These are phyloP conservation scores for Paspalum notatum DNA, from an alignment of 176 grass and related monocot genomes.

Conservation along the genomic window DNA sequence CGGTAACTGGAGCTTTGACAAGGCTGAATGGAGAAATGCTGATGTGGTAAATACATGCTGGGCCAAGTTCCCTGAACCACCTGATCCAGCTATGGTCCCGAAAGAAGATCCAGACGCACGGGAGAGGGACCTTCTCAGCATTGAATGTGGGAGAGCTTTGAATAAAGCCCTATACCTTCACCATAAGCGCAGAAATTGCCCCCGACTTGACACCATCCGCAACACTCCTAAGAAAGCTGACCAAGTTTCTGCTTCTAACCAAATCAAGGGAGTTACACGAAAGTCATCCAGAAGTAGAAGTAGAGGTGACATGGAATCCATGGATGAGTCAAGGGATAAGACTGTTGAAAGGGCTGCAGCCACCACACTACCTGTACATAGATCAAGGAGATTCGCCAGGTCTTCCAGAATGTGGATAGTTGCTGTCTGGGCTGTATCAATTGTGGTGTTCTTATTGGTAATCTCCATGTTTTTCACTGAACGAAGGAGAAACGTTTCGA, in stretches of 20 bases:
- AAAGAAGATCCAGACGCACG: conserved; percentile 47
- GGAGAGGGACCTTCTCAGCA: conserved; percentile 90
- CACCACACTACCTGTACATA: conserved; percentile 32
- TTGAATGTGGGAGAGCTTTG: conserved; percentile 79
- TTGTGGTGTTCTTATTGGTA: conserved; percentile 66
- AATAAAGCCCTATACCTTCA: conserved; percentile 88
- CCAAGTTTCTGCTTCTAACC: conserved; percentile 24
- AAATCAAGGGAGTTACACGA: conserved; percentile 8
- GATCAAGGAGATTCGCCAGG: conserved; percentile 43
- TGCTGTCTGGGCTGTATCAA: conserved; percentile 67
- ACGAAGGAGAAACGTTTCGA: conserved; percentile 54
- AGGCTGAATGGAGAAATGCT: conserved; percentile 82
- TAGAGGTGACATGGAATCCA: conserved; percentile 34
- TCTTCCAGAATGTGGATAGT: conserved; percentile 66
- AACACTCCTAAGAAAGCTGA: conserved; percentile 26
- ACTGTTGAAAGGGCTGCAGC: conserved; percentile 24
- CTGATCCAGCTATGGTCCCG: conserved; percentile 68
- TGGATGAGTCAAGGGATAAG: conserved; percentile 22
- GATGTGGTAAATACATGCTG: conserved; percentile 91
- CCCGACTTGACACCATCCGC: conserved; percentile 35
- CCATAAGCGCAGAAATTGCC: conserved; percentile 68
- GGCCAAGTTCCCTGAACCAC: conserved; percentile 88
- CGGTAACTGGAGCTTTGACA: conserved; percentile 96
- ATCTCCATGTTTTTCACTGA: conserved; percentile 69
- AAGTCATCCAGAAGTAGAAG: conserved; percentile 7